phyloP scores from a whole-genome alignment of 2,329 filamentous ascomycete species.

The Alternaria novae-zelandiae region DNA sequence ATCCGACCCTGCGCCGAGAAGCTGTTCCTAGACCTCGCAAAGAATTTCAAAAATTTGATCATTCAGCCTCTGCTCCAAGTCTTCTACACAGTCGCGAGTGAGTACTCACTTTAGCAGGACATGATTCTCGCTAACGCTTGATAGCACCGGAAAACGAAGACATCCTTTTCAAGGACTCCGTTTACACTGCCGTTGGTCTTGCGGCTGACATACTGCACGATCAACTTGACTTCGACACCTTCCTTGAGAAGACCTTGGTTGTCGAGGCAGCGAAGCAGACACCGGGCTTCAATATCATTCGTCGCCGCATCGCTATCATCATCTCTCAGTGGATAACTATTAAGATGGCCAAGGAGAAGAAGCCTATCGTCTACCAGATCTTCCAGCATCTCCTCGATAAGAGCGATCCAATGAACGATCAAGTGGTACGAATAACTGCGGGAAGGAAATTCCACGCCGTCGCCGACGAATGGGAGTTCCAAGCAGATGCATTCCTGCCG shows the following conservation, averaged over 20 bases:
- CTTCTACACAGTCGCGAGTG: slow-evolving; percentile 77
- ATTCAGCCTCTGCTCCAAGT: slow-evolving; percentile 80
- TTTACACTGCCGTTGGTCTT: slow-evolving; percentile 91
- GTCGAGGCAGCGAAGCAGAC: slow-evolving; percentile 75
- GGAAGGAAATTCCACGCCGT: slow-evolving; percentile 82
- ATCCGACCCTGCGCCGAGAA: slow-evolving; percentile 92
- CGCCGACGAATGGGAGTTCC: slow-evolving; percentile 85
- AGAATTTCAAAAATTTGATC: slow-evolving; percentile 84
- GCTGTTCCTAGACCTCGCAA: slow-evolving; percentile 88
- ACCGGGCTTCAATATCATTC: slow-evolving; percentile 77
- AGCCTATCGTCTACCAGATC: slow-evolving; percentile 82
- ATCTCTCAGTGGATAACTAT: slow-evolving; percentile 89
- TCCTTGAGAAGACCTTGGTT: slow-evolving; percentile 77
- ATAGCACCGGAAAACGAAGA: slow-evolving; percentile 66
- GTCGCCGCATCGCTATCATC: slow-evolving; percentile 85
- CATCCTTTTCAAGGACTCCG: slow-evolving; percentile 86
- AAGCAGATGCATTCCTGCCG: slow-evolving; percentile 73
- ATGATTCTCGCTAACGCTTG: slow-evolving; percentile 20
- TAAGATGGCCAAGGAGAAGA: slow-evolving; percentile 71
- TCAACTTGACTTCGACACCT: slow-evolving; percentile 81
- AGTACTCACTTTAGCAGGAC: slow-evolving; percentile 35
- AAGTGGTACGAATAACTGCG: slow-evolving; percentile 90
- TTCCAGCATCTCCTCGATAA: slow-evolving; percentile 85
- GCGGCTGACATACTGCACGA: slow-evolving; percentile 77
- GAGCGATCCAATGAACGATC: slow-evolving; percentile 80